Conservation (phyloP, 352 stramenopile species). For the Pythium folliculosum region DNA sequence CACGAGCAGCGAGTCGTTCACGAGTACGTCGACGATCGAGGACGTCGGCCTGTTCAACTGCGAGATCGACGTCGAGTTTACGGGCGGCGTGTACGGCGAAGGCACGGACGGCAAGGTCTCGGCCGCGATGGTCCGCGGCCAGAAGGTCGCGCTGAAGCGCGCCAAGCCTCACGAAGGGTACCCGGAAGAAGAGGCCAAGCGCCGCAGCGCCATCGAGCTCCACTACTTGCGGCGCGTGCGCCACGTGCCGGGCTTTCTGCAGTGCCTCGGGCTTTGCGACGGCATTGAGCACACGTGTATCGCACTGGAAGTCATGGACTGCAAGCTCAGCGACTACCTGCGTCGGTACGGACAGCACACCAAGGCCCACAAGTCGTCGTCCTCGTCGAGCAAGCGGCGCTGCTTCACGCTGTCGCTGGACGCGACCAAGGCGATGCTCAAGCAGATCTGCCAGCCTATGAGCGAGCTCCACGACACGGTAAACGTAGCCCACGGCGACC, state of each 20-base stretch:
- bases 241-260: conserved; percentile 74
- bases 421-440: conserved; percentile 58
- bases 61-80: conserved; percentile 77
- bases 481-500: conserved; percentile 77
- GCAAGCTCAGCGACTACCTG: conserved; percentile 87
- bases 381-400: conserved; percentile 34
- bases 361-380: conserved; percentile 26
- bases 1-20: conserved; percentile 42
- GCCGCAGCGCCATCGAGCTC: conserved; percentile 70
- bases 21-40: conserved; percentile 79
- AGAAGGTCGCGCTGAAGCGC: conserved; percentile 83
- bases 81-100: conserved; percentile 82
- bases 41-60: conserved; percentile 87
- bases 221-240: conserved; percentile 81
- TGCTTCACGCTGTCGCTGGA: conserved; percentile 62
- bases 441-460: conserved; percentile 79
- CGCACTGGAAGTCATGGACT: conserved; percentile 86
- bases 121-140: conserved; percentile 70
- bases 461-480: conserved; percentile 78
- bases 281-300: conserved; percentile 87
- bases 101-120: conserved; percentile 81
- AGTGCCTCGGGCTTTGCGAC: conserved; percentile 82
- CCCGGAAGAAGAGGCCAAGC: conserved; percentile 77
- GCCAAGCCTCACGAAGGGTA: conserved; percentile 81
- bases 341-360: conserved; percentile 51